Evolutionary conservation across 2,329 filamentous ascomycete genomes (phyloP).

Genomic region (Phaeoacremonium minimum): DNA sequence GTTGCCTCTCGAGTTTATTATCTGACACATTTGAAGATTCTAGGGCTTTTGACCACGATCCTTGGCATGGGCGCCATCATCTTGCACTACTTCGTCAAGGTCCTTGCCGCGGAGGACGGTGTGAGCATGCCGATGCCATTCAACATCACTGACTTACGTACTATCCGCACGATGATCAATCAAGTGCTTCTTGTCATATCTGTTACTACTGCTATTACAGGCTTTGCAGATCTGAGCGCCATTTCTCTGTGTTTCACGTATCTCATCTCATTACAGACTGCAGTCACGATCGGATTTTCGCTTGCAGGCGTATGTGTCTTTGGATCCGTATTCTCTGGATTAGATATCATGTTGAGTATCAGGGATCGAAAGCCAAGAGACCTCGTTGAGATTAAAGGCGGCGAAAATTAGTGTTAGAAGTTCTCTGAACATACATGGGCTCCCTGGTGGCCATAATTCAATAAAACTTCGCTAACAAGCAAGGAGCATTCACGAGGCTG

Average conservation of each 20-base stretch:
- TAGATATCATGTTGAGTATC: conserved; percentile 12
- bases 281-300: conserved; percentile 16
- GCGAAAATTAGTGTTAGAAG: no score
- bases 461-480: no score
- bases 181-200: conserved; percentile 19
- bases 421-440: no score
- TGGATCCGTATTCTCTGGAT: conserved; percentile 13
- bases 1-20: background rate
- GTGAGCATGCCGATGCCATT: conserved; percentile 2
- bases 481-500: no score
- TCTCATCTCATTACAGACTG: conserved; percentile 19
- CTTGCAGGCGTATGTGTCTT: conserved; percentile 16
- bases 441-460: no score
- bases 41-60: conserved; percentile 20
- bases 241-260: conserved; percentile 21
- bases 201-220: conserved; percentile 15
- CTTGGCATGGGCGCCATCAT: conserved; percentile 15
- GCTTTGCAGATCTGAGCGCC: conserved; percentile 21
- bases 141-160: conserved; percentile 2
- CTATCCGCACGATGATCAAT: conserved; percentile 14
- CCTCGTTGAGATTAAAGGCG: no score
- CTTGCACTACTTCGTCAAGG: conserved; percentile 18
- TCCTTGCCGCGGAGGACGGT: conserved; percentile 2
- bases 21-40: conserved; percentile 17
- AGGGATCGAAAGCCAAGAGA: no score